These are phyloP conservation scores for Diaporthe humulicola DNA, from an alignment of 2,329 filamentous ascomycete genomes.

Conservation along the genomic window DNA sequence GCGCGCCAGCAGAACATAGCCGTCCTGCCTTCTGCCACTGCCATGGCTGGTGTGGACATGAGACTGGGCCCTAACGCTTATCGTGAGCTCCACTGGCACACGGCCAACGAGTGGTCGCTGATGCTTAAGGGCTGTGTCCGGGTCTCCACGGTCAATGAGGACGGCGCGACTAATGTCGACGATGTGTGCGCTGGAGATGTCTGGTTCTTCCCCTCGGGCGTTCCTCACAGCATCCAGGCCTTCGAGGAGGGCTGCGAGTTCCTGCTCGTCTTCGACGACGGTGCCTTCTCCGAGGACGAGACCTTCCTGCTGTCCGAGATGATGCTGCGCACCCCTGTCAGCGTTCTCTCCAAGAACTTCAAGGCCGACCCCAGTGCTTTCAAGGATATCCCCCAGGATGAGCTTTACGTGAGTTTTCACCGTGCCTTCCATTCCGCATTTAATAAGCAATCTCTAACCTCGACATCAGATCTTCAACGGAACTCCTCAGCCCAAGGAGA, in stretches of 20 bases:
- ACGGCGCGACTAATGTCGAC: conserved; percentile 62
- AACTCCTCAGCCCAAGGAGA: conserved; percentile 59
- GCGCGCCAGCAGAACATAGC: conserved; percentile 65
- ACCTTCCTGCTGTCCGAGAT: conserved; percentile 71
- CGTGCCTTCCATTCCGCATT: neutral
- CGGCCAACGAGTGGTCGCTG: conserved; percentile 64
- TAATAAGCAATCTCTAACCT: conserved; percentile 21
- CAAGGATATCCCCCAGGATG: conserved; percentile 58
- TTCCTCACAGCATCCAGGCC: conserved; percentile 67
- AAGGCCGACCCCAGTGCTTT: conserved; percentile 61
- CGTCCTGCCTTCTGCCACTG: conserved; percentile 62
- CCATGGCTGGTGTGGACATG: conserved; percentile 72
- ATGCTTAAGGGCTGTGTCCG: conserved; percentile 67
- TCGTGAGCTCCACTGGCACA: conserved; percentile 75
- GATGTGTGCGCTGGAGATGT: conserved; percentile 64
- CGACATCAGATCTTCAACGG: conserved; percentile 62
- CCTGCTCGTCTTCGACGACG: conserved; percentile 71
- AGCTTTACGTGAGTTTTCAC: conserved; percentile 57
- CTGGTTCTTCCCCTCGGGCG: conserved; percentile 65
- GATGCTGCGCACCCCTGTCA: conserved; percentile 63
- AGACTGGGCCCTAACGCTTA: conserved; percentile 69
- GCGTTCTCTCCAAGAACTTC: conserved; percentile 69
- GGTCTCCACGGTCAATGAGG: conserved; percentile 64
- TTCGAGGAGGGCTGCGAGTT: conserved; percentile 70
- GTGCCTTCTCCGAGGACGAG: conserved; percentile 69